phyloP scores from a whole-genome alignment of 257 asterid species.

The Jasminum sambac region DNA sequence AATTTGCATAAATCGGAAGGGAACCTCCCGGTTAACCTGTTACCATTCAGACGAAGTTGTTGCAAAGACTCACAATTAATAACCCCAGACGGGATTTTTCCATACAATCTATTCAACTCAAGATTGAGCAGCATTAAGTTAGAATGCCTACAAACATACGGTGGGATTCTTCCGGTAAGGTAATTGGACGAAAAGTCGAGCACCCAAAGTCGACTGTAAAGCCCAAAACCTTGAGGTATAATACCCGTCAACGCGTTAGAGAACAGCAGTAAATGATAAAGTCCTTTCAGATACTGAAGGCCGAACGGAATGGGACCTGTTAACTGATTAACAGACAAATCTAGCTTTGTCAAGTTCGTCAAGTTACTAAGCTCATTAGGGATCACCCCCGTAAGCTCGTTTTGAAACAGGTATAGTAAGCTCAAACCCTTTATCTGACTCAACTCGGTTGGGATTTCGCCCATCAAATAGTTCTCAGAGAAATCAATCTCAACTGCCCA shows the following conservation, averaged over 20 bases:
- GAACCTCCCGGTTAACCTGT: conserved; percentile 60
- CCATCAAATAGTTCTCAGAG: conserved; percentile 71
- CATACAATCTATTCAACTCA: conserved; percentile 60
- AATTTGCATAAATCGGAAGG: conserved; percentile 73
- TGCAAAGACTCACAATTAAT: conserved; percentile 61
- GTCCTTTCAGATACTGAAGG: conserved; percentile 57
- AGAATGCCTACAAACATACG: conserved; percentile 52
- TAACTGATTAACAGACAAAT: conserved; percentile 70
- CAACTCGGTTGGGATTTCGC: conserved; percentile 74
- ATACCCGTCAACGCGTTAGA: conserved; percentile 62
- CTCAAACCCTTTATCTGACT: conserved; percentile 45
- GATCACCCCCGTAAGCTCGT: conserved; percentile 70
- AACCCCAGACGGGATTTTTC: conserved; percentile 63
- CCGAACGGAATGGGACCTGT: conserved; percentile 87
- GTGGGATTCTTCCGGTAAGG: conserved; percentile 75
- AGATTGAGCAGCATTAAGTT: conserved; percentile 74
- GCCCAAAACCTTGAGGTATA: conserved; percentile 77
- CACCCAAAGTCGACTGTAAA: conserved; percentile 72
- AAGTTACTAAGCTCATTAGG: conserved; percentile 66
- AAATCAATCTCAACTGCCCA: conserved; percentile 63
- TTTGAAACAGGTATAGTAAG: conserved; percentile 67
- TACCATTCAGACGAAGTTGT: conserved; percentile 67
- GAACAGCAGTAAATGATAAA: conserved; percentile 73
- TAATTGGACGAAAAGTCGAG: conserved; percentile 71
- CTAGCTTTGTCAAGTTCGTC: conserved; percentile 65